A percentile compares a stretch with the other conserved stretches of the same genome.
These are phyloP conservation scores for Alternaria angustiovoidea DNA, from an alignment of 2,329 filamentous ascomycete genomes.

Conservation along the genomic window DNA sequence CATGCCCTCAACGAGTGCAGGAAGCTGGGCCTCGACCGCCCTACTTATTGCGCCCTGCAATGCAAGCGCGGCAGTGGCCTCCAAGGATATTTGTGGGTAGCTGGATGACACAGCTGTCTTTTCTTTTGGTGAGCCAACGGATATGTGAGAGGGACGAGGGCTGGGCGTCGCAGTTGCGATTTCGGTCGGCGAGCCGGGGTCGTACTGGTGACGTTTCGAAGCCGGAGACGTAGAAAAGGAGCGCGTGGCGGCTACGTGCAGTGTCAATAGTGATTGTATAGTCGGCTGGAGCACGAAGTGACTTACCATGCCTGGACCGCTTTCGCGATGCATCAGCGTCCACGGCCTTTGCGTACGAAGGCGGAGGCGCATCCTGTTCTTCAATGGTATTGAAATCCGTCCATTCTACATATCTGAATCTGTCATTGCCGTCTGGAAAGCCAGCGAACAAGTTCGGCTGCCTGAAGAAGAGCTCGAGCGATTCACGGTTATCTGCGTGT, in stretches of 20 bases:
- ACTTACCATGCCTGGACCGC: conserved; percentile 23
- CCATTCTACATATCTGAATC: conserved; percentile 13
- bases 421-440: conserved; percentile 12
- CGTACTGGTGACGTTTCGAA: conserved; percentile 19
- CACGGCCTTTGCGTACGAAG: conserved; percentile 13
- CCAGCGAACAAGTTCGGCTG: conserved; percentile 18
- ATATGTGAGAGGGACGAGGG: not conserved
- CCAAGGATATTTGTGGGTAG: not conserved
- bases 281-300: not conserved
- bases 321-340: conserved; percentile 12
- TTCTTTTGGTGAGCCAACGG: not conserved
- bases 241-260: conserved; percentile 6
- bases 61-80: not conserved
- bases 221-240: conserved; percentile 13
- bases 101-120: not conserved
- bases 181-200: conserved; percentile 12
- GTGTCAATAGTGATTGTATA: not conserved
- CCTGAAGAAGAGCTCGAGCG: conserved; percentile 15
- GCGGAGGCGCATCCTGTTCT: conserved; percentile 13
- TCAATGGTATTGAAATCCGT: conserved; percentile 14
- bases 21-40: conserved; percentile 13
- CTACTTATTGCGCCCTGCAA: conserved; percentile 11
- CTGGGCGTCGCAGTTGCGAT: not conserved
- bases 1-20: conserved; percentile 7
- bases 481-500: conserved; percentile 13